Evolutionary conservation across 768 basidiomycete genomes (phyloP).

Genomic region (Leccinellum luteum): DNA sequence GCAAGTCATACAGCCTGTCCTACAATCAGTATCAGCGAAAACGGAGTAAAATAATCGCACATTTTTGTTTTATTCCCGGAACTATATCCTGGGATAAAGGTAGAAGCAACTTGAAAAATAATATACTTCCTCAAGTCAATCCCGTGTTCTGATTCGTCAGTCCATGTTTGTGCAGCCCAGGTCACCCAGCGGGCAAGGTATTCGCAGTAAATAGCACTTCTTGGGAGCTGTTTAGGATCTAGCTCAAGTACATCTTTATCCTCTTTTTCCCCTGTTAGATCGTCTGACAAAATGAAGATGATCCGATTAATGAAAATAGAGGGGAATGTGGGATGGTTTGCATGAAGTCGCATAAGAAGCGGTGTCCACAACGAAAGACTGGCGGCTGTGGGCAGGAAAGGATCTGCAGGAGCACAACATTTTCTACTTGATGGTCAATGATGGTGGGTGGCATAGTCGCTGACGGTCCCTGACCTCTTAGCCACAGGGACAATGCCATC

Average conservation of each 20-base stretch:
- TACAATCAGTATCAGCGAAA: not conserved
- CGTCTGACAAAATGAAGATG: constrained; percentile 33
- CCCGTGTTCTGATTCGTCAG: constrained; percentile 31
- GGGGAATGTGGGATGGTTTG: constrained; percentile 55
- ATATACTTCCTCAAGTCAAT: constrained; percentile 45
- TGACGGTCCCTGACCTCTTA: constrained; percentile 58
- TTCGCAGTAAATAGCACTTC: constrained; percentile 47
- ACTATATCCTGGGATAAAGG: constrained; percentile 41
- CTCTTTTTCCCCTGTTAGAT: constrained; percentile 7
- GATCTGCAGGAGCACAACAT: constrained; percentile 40
- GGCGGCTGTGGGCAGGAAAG: constrained; percentile 48
- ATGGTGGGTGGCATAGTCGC: not conserved
- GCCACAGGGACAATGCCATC: constrained; percentile 81
- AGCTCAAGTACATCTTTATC: constrained; percentile 18
- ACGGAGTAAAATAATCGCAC: constrained; percentile 29
- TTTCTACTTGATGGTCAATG: constrained; percentile 46
- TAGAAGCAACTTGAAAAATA: constrained; percentile 45
- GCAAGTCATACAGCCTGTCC: constrained; percentile 22
- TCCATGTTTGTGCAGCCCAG: constrained; percentile 53
- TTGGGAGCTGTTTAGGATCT: constrained; percentile 17
- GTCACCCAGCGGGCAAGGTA: constrained; percentile 69
- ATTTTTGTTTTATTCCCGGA: constrained; percentile 26
- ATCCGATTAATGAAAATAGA: constrained; percentile 47
- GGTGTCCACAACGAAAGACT: constrained; percentile 66
- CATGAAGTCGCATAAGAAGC: constrained; percentile 55